These are phyloP conservation scores for Brassica incana DNA, from an alignment of 345 rosid genomes.

Conservation along the genomic window DNA sequence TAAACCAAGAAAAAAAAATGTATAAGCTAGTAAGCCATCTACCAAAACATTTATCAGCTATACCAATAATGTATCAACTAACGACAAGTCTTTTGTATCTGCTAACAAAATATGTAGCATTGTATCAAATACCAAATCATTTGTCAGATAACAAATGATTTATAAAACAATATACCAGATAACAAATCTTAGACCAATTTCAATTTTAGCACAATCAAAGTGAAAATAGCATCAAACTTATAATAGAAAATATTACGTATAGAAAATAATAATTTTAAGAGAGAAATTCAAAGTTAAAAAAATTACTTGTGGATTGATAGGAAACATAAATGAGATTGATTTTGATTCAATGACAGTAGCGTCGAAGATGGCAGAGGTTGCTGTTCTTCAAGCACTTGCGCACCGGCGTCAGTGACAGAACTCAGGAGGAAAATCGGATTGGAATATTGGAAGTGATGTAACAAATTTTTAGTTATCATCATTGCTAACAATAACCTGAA, in stretches of 20 bases:
- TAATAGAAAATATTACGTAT: neutral
- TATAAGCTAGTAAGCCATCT: too few species aligned
- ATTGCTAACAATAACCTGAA: too few species aligned
- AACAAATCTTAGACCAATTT: neutral
- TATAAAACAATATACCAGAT: neutral
- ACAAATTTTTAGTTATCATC: too few species aligned
- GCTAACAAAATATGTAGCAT: neutral
- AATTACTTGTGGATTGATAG: neutral
- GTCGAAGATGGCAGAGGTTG: neutral
- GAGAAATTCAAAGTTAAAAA: neutral
- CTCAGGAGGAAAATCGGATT: too few species aligned
- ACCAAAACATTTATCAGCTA: too few species aligned
- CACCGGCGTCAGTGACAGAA: too few species aligned
- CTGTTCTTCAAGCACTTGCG: neutral
- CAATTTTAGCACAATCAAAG: neutral
- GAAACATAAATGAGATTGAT: neutral
- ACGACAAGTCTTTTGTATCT: too few species aligned
- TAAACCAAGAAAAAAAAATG: too few species aligned
- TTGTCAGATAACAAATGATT: too few species aligned
- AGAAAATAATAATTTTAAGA: too few species aligned
- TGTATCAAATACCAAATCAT: neutral
- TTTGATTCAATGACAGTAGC: neutral
- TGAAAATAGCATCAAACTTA: neutral
- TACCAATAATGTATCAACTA: neutral
- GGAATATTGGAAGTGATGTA: too few species aligned